A percentile compares a stretch with the other conserved stretches of the same genome.
phyloP scores from a whole-genome alignment of 2,329 filamentous ascomycete genomes.

The Cryphonectria japonica region DNA sequence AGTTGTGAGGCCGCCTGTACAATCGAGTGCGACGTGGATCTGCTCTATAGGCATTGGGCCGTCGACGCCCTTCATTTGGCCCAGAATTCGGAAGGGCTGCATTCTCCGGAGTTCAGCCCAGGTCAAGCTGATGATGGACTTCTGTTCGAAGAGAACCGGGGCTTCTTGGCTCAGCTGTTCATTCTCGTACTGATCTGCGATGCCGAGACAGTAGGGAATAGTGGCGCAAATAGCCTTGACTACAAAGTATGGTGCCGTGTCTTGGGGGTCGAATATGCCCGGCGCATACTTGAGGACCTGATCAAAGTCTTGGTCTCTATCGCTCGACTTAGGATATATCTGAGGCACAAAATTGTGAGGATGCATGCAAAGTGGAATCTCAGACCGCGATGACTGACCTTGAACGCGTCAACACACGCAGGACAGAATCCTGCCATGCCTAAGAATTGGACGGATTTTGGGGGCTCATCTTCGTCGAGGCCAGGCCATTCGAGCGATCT shows the following conservation, averaged over 20 bases:
- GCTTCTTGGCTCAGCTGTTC: not conserved
- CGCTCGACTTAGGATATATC: conserved; percentile 5
- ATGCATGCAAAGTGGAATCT: not conserved
- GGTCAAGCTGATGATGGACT: not conserved
- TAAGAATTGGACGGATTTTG: conserved; percentile 3
- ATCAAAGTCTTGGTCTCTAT: not conserved
- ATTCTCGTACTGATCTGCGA: conserved; percentile 4
- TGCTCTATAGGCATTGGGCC: not conserved
- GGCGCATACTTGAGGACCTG: not conserved
- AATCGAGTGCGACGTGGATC: conserved; percentile 6
- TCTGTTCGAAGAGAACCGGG: conserved; percentile 5
- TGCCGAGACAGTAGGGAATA: conserved; percentile 22
- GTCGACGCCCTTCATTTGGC: conserved; percentile 2
- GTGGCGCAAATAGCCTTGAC: not conserved
- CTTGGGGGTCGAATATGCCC: conserved; percentile 6
- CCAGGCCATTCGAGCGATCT: conserved; percentile 16
- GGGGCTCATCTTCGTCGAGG: conserved; percentile 20
- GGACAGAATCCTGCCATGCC: conserved; percentile 25
- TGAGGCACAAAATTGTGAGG: conserved; percentile 1
- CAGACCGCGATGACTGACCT: conserved; percentile 14
- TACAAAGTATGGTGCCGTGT: conserved; percentile 15
- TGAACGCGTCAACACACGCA: conserved; percentile 17
- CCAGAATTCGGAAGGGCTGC: conserved; percentile 15
- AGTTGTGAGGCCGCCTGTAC: conserved; percentile 11
- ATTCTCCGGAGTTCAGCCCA: conserved; percentile 22